A percentile compares a stretch with the other conserved stretches of the same genome.
Conservation (phyloP, 129 eudicot genomes). For the Rutidosis leptorrhynchoides region DNA sequence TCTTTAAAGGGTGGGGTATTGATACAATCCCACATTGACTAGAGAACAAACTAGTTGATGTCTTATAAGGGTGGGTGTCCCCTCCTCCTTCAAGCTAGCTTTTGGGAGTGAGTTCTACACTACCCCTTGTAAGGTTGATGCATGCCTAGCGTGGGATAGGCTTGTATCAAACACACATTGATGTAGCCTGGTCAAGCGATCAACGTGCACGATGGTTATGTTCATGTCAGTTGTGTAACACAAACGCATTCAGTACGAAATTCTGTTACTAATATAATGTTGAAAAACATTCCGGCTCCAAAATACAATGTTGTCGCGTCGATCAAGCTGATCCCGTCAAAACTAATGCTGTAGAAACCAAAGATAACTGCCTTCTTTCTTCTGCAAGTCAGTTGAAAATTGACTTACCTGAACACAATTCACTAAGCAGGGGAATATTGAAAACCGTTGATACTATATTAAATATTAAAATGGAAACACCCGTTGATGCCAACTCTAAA, state of each 20-base stretch:
- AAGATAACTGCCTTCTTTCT: conserved; percentile 49
- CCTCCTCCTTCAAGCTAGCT: no score
- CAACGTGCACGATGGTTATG: not conserved
- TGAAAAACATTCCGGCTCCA: conserved; percentile 59
- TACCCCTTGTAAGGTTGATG: no score
- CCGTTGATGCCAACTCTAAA: conserved; percentile 73
- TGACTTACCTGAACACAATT: conserved; percentile 40
- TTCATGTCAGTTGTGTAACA: conserved; percentile 3
- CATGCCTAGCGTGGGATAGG: no score
- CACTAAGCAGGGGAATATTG: conserved; percentile 73
- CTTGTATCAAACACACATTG: no score
- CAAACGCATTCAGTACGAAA: not conserved
- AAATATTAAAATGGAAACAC: conserved; percentile 65
- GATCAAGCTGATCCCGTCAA: conserved; percentile 45
- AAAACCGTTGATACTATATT: conserved; percentile 70
- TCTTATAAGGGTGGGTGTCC: no score
- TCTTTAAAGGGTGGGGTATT: no score
- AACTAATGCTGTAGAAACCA: conserved; percentile 63
- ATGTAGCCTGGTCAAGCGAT: conserved; percentile 43
- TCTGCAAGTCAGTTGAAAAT: conserved; percentile 30
- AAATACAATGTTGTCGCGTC: conserved; percentile 62
- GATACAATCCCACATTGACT: no score
- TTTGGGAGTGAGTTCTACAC: no score
- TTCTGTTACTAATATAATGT: conserved; percentile 42
- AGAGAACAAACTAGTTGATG: no score